Base-by-base conservation (phyloP, 2,329 filamentous ascomycete species). In the Stenocarpella maydis region DNA sequence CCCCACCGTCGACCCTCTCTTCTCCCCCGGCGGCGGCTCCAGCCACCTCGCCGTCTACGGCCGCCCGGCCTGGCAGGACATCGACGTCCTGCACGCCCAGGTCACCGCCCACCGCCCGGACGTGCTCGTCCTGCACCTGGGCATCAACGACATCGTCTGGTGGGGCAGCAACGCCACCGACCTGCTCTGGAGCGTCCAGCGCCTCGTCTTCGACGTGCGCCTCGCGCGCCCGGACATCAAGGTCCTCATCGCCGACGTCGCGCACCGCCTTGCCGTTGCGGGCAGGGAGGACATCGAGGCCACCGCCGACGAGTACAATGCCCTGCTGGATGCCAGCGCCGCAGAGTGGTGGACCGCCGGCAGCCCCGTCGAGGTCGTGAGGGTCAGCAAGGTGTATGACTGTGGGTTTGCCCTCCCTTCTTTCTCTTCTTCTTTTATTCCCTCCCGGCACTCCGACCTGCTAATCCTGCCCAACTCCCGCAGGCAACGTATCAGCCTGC, bases 11-110 rank as follows among this genome's bases (percentile, higher is more conserved):
- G 39, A 53, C 24, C 65, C 69, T 10, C 34, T 58, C 69, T 70
- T 79, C 10, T 69, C 72, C 6, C 47, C 69, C 9, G 73, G 72
- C 2, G 81, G 74, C 50, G 73, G 75, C 69, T 74, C 72, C n/a
- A 24, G 71, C 49, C 80, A 82, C 63, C 80, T 78, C 65, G 72
- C 80, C 15, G 71, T 73, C 3, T 78, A 77, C 74, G 81, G 81
- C 10, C 73, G 75, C 3, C 78, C 79, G 54, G 76, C 75, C 2
- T 72, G 74, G n/a, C 76, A 80, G 69, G 74, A 75, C 34, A 77
- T 77, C 55, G 69, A 73, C 15, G 49, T 74, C 1, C 74, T 82
- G 24, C 69, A 71, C 19, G 72, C 73, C 15, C 72, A 77, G 54
- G 75, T 81, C 9, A 65, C 69, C 0, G 69, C 70, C 2, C 75